phyloP scores from a whole-genome alignment of 108 stramenopile genomes.

The Cyclotella cryptica region DNA sequence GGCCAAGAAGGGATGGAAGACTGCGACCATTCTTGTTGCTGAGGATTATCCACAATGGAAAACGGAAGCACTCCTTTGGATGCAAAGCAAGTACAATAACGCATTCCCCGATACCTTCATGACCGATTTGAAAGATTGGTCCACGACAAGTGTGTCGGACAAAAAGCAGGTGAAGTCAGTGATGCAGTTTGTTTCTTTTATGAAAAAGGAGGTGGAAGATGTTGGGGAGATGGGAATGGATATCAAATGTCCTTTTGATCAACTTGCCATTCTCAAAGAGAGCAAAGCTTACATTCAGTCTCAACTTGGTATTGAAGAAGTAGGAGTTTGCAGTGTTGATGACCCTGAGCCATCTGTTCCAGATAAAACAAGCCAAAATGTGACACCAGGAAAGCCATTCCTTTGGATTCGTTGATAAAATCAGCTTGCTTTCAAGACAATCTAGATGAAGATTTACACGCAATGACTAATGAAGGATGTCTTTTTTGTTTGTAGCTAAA shows the following conservation, averaged over 20 bases:
- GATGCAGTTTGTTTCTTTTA: conserved; percentile 96
- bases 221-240: conserved; percentile 88
- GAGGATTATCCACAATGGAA: conserved; percentile 91
- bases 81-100: conserved; percentile 76
- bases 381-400: conserved; percentile 77
- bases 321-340: conserved; percentile 68
- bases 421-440: too few relatives aligned
- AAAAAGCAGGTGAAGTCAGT: conserved; percentile 88
- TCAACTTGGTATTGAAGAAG: conserved; percentile 65
- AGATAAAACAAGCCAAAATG: conserved; percentile 62
- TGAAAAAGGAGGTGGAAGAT: conserved; percentile 89
- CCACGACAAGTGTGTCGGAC: conserved; percentile 71
- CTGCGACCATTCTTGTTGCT: conserved; percentile 77
- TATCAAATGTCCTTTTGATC: conserved; percentile 87
- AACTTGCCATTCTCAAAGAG: conserved; percentile 68
- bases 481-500: too few relatives aligned
- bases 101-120: conserved; percentile 66
- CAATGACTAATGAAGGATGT: too few relatives aligned
- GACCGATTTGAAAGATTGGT: conserved; percentile 82
- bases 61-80: conserved; percentile 79
- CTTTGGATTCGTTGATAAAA: conserved; percentile 69
- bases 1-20: conserved; percentile 79
- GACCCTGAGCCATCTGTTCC: conserved; percentile 59
- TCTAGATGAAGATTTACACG: too few relatives aligned
- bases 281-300: conserved; percentile 74